These are phyloP conservation scores for Chrysoporthe deuterocubensis DNA, from an alignment of 2,329 filamentous ascomycete genomes.

Conservation along the genomic window DNA sequence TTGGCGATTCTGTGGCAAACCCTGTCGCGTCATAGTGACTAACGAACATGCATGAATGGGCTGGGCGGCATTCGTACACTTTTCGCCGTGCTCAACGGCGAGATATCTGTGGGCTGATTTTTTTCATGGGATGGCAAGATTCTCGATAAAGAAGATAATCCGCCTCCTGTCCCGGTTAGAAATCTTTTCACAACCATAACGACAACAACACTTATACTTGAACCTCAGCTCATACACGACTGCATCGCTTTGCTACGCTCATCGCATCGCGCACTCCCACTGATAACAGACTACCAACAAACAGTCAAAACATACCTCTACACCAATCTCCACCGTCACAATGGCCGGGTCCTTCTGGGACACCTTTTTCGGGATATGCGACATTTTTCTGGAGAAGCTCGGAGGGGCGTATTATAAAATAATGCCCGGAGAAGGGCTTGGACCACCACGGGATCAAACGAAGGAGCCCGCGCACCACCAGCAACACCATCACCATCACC, in stretches of 20 bases:
- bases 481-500: not conserved
- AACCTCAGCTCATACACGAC: no score
- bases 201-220: no score
- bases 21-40: not conserved
- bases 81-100: no score
- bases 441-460: not conserved
- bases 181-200: no score
- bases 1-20: not conserved
- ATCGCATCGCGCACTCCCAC: no score
- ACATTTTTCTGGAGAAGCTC: slow-evolving; percentile 18
- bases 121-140: no score
- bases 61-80: no score
- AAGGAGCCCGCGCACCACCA: not conserved
- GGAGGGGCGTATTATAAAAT: slow-evolving; percentile 17
- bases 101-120: no score
- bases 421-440: not conserved
- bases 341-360: slow-evolving; percentile 7
- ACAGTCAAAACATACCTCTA: not conserved
- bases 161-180: no score
- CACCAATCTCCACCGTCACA: not conserved
- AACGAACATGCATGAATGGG: not conserved
- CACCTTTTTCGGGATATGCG: slow-evolving; percentile 15
- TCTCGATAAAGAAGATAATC: no score
- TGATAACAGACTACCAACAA: no score
- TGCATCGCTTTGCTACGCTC: no score